Percentiles rank a stretch among this genome's conserved stretches.
phyloP scores from a whole-genome alignment of 192 early-diverging fungal genomes.

The Paraglomus brasilianum region DNA sequence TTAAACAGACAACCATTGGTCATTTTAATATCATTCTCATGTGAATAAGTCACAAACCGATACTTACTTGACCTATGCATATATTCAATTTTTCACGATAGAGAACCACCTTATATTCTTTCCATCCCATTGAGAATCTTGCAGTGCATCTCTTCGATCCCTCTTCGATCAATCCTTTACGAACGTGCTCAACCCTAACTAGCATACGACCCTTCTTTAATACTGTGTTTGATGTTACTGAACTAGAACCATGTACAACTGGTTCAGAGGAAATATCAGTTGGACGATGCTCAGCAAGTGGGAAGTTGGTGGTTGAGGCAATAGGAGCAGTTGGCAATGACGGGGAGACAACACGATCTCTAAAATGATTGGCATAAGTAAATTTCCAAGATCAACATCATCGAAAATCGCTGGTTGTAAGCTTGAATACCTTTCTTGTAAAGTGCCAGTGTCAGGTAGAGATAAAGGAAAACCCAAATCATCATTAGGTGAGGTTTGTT shows the following conservation, averaged over 20 bases:
- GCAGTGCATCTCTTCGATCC: not conserved
- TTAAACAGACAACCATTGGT: conserved; percentile 1
- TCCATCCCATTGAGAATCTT: not conserved
- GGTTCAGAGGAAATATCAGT: too few relatives aligned
- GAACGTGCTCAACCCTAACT: not conserved
- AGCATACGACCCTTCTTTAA: conserved; percentile 23
- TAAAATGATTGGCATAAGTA: not conserved
- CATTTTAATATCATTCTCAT: not conserved
- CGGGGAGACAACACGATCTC: too few relatives aligned
- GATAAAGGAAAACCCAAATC: not conserved
- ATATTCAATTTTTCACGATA: not conserved
- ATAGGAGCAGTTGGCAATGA: not conserved
- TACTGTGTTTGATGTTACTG: too few relatives aligned
- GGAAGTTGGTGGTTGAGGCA: not conserved
- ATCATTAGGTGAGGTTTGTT: not conserved
- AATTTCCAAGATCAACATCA: not conserved
- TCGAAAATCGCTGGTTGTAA: not conserved
- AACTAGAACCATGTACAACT: too few relatives aligned
- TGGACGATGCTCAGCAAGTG: too few relatives aligned
- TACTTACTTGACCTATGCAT: conserved; percentile 1
- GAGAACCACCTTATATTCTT: conserved; percentile 23
- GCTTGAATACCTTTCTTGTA: not conserved
- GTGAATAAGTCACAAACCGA: not conserved
- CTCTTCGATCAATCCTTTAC: not conserved
- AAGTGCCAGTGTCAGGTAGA: not conserved